Percentiles rank a stretch among this genome's conserved stretches.
Evolutionary conservation across 192 early-diverging fungal genomes (phyloP).

Genomic region (Pilobolus umbonatus): DNA sequence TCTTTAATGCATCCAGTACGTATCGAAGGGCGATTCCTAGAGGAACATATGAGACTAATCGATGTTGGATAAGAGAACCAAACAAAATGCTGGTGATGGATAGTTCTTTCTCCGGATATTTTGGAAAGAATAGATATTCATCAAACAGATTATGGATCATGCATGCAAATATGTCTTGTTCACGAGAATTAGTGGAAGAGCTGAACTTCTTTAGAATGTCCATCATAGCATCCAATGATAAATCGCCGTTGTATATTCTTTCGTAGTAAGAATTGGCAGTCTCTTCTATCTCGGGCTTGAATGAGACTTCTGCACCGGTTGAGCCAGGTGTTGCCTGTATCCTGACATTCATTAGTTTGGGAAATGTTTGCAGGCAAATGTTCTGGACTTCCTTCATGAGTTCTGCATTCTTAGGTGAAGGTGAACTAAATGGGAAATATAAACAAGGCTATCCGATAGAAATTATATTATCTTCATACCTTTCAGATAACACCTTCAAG

Average conservation of each 20-base stretch:
- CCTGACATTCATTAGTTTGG: constrained; percentile 38
- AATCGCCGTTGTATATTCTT: constrained; percentile 67
- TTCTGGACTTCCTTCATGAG: constrained; percentile 54
- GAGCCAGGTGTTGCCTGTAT: constrained; percentile 43
- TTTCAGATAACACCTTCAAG: constrained; percentile 52
- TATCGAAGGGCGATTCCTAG: constrained; percentile 82
- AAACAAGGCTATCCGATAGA: not conserved
- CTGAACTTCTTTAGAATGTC: constrained; percentile 77
- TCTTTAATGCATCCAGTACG: constrained; percentile 81
- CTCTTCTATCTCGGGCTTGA: constrained; percentile 69
- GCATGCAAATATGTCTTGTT: constrained; percentile 80
- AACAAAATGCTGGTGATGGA: constrained; percentile 85
- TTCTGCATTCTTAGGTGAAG: constrained; percentile 58
- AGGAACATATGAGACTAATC: constrained; percentile 71
- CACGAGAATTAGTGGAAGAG: constrained; percentile 62
- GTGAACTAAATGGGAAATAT: not conserved
- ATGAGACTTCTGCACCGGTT: constrained; percentile 40
- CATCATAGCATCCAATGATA: constrained; percentile 78
- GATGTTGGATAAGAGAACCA: constrained; percentile 84
- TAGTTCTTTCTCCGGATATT: constrained; percentile 91
- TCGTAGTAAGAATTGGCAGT: constrained; percentile 71
- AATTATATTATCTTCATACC: constrained; percentile 20
- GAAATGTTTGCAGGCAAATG: constrained; percentile 46
- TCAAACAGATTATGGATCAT: constrained; percentile 94
- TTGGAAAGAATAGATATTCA: constrained; percentile 90